Percentiles rank a stretch among this genome's conserved stretches.
Conservation (phyloP, 139 green algal genomes). For the Chlorella sp. region DNA sequence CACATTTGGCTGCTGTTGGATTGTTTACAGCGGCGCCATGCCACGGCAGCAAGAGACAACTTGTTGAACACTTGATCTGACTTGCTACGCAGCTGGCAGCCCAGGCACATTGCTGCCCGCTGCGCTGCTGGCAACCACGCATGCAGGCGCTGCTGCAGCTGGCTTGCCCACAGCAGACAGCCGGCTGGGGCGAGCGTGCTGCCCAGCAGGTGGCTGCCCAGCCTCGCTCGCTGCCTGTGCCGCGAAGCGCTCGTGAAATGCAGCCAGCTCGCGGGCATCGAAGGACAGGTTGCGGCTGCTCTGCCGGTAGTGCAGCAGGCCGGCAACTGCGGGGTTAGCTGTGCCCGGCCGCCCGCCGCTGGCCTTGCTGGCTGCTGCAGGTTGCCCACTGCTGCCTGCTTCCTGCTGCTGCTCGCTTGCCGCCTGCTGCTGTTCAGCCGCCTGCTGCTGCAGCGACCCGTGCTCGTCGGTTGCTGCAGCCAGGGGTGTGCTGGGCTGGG, state of each 20-base stretch:
- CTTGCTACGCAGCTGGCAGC: no score
- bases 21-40: no score
- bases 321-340: background rate
- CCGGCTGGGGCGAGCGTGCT: conserved; percentile 2
- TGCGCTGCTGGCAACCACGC: background rate
- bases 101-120: no score
- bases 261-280: conserved; percentile 35
- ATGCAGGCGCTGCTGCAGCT: background rate
- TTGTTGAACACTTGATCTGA: no score
- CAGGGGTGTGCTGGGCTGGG: background rate
- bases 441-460: background rate
- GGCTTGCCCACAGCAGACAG: background rate
- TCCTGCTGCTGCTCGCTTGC: background rate
- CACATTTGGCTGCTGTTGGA: no score
- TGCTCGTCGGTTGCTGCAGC: background rate
- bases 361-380: no score
- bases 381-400: no score
- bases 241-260: conserved; percentile 17
- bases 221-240: background rate
- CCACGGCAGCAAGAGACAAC: no score
- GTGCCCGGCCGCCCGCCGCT: background rate
- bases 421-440: background rate
- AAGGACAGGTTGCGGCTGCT: conserved; percentile 48
- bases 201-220: background rate
- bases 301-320: conserved; percentile 21